Percentiles rank a stretch among this genome's conserved stretches.
Conservation (phyloP, 2,329 filamentous ascomycete species). For the Fusarium sp. region DNA sequence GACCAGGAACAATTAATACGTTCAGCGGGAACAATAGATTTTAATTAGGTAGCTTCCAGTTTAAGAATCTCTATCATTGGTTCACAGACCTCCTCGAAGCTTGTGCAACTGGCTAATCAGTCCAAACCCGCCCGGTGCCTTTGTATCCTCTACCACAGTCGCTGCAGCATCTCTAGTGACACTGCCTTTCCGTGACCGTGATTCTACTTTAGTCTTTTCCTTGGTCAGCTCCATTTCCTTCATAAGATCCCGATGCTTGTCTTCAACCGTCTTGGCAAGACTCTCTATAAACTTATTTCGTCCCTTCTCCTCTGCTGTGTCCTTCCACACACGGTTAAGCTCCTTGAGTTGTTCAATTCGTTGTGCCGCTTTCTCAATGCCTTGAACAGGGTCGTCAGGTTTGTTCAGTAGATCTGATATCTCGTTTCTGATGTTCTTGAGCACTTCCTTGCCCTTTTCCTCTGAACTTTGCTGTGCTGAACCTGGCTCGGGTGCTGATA, state of each 20-base stretch:
- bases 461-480: conserved; percentile 74
- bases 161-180: conserved; percentile 41
- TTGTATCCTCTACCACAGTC: conserved; percentile 52
- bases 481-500: conserved; percentile 83
- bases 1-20: not conserved
- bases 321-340: conserved; percentile 86
- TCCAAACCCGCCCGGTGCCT: conserved; percentile 64
- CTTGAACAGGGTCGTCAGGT: conserved; percentile 68
- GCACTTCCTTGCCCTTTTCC: conserved; percentile 87
- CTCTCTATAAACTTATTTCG: conserved; percentile 83
- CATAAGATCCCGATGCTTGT: conserved; percentile 67
- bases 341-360: conserved; percentile 82
- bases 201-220: conserved; percentile 50
- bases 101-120: conserved; percentile 72
- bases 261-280: conserved; percentile 84
- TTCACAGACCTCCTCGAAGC: conserved; percentile 63
- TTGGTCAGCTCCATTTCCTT: conserved; percentile 60
- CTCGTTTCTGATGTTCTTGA: conserved; percentile 75
- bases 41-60: not conserved
- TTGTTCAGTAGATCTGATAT: conserved; percentile 72
- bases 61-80: not conserved
- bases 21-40: not conserved
- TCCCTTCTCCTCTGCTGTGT: conserved; percentile 94
- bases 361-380: conserved; percentile 77
- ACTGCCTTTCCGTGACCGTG: conserved; percentile 51